Percentiles rank a stretch among this genome's conserved stretches.
Evolutionary conservation across 208 protist genomes (phyloP).

Genomic region (Wallacemonas rigidus): DNA sequence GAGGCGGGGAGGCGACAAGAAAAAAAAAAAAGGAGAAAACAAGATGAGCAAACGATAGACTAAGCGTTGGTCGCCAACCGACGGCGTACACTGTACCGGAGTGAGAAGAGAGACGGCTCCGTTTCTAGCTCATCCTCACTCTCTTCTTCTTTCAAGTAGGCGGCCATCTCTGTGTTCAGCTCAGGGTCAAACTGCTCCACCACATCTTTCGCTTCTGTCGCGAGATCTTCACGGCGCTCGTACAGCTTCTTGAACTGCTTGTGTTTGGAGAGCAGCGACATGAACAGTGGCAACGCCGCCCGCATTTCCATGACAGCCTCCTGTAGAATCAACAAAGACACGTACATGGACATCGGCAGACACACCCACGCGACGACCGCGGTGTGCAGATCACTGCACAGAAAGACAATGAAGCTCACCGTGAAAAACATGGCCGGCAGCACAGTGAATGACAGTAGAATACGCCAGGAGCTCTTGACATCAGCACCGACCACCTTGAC

Average conservation of each 20-base stretch:
- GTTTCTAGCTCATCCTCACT: conserved; percentile 53
- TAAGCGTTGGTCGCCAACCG: conserved; percentile 38
- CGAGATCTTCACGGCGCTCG: conserved; percentile 71
- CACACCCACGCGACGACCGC: conserved; percentile 69
- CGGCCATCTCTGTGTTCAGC: conserved; percentile 75
- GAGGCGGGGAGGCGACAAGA: background rate
- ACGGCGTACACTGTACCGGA: conserved; percentile 74
- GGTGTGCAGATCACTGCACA: conserved; percentile 67
- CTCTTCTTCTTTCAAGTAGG: conserved; percentile 40
- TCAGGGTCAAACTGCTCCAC: conserved; percentile 74
- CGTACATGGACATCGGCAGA: conserved; percentile 92
- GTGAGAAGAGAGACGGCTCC: conserved; percentile 87
- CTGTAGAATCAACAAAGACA: conserved; percentile 84
- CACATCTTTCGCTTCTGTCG: conserved; percentile 51
- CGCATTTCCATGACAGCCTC: conserved; percentile 84
- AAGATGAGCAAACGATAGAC: background rate
- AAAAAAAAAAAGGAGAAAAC: background rate
- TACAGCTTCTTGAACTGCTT: conserved; percentile 90
- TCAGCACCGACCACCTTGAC: conserved; percentile 92
- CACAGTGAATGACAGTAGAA: conserved; percentile 67
- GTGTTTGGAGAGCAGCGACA: conserved; percentile 86
- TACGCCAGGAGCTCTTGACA: conserved; percentile 90
- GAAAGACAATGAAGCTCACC: conserved; percentile 57
- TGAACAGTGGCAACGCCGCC: conserved; percentile 83
- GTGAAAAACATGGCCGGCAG: conserved; percentile 65